These are phyloP conservation scores for Yamadazyma songkhlaensis DNA, from an alignment of 1,139 yeast species.

Conservation along the genomic window DNA sequence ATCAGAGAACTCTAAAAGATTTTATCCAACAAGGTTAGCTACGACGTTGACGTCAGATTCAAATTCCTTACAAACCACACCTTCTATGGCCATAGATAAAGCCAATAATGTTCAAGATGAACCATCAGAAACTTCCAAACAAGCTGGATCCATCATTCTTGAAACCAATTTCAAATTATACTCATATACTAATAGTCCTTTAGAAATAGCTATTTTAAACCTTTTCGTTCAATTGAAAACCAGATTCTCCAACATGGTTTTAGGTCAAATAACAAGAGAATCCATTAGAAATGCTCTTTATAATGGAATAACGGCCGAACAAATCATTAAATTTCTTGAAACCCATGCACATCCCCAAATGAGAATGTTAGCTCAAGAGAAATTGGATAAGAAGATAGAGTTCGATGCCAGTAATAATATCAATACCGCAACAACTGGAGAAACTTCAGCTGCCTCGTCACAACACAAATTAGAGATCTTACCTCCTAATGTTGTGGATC, in stretches of 20 bases:
- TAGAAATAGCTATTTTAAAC: constrained; percentile 90
- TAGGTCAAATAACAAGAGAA: constrained; percentile 91
- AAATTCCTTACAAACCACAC: constrained; percentile 56
- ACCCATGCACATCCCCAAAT: constrained; percentile 95
- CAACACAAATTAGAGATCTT: constrained; percentile 59
- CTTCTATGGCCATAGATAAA: constrained; percentile 54
- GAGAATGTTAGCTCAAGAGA: constrained; percentile 69
- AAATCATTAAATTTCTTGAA: constrained; percentile 82
- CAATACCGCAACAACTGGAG: constrained; percentile 46
- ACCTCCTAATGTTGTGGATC: constrained; percentile 96
- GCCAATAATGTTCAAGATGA: constrained; percentile 11
- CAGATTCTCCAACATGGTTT: constrained; percentile 86
- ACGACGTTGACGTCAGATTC: constrained; percentile 88
- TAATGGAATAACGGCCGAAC: constrained; percentile 94
- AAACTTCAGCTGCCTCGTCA: constrained; percentile 36
- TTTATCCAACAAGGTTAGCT: constrained; percentile 89
- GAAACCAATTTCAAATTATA: constrained; percentile 93
- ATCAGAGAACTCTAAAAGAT: constrained; percentile 56
- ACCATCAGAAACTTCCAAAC: constrained; percentile 15
- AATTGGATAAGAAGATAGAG: constrained; percentile 62
- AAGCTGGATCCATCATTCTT: constrained; percentile 72
- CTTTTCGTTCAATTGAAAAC: constrained; percentile 82
- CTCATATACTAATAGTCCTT: constrained; percentile 92
- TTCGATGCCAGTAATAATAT: constrained; percentile 58
- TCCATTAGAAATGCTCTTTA: constrained; percentile 78